phyloP scores from a whole-genome alignment of 306 rosid species.

The Canavalia gladiata region DNA sequence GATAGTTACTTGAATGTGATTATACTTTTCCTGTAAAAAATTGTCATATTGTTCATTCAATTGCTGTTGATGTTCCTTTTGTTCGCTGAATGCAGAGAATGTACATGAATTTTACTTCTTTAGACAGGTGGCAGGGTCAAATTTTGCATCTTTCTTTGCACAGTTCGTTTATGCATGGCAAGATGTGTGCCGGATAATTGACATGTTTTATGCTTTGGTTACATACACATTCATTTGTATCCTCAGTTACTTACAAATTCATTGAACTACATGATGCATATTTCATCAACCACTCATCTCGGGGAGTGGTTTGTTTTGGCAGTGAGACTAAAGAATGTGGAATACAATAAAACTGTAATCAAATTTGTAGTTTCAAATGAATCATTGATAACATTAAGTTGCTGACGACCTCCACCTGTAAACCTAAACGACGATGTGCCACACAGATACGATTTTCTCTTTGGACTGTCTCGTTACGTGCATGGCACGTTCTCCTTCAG shows the following conservation, averaged over 20 bases:
- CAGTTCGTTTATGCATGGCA: constrained; percentile 55
- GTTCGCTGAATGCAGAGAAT: constrained; percentile 58
- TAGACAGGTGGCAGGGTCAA: constrained; percentile 55
- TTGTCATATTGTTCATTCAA: neutral
- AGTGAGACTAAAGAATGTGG: constrained; percentile 55
- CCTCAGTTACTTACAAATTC: constrained; percentile 27
- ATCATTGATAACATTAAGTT: too few species aligned
- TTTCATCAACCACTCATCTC: constrained; percentile 48
- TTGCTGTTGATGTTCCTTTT: constrained; percentile 29
- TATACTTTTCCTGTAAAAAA: neutral
- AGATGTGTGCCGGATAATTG: constrained; percentile 60
- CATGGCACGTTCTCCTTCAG: too few species aligned
- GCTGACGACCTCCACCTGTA: too few species aligned
- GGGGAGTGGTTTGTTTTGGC: constrained; percentile 46
- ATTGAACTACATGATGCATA: constrained; percentile 55
- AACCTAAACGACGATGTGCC: too few species aligned
- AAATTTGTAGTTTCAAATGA: neutral
- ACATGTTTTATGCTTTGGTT: constrained; percentile 37
- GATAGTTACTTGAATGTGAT: constrained; percentile 17
- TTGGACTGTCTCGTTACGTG: too few species aligned
- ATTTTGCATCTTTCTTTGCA: constrained; percentile 48
- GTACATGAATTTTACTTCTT: constrained; percentile 51
- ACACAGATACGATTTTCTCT: too few species aligned
- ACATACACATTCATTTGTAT: neutral
- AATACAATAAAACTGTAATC: constrained; percentile 59